phyloP scores from a whole-genome alignment of 2,329 filamentous ascomycete species.

The Epichloe brachyelytri region DNA sequence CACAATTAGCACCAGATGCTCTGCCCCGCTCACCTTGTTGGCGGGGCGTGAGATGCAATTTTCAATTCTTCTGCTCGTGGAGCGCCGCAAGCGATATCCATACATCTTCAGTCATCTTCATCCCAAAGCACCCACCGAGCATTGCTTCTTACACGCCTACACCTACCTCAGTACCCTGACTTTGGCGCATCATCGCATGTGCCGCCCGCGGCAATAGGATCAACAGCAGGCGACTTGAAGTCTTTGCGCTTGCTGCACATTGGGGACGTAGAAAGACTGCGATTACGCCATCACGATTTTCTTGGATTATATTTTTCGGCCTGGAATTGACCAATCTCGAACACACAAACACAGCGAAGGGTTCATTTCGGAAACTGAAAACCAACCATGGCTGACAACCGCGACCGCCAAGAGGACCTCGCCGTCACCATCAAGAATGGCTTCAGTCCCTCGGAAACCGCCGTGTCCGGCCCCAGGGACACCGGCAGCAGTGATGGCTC shows the following conservation, averaged over 20 bases:
- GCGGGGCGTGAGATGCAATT: not conserved
- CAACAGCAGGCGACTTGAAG: constrained; percentile 48
- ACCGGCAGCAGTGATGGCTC: constrained; percentile 1
- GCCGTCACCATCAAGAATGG: constrained; percentile 9
- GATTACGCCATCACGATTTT: not conserved
- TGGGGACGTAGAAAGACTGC: constrained; percentile 45
- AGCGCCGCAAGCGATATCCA: not conserved
- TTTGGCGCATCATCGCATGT: constrained; percentile 23
- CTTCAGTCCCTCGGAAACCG: constrained; percentile 3
- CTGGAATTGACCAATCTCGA: not conserved
- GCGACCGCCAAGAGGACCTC: not conserved
- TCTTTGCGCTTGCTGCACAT: constrained; percentile 51
- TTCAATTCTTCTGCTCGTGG: not conserved
- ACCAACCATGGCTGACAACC: not conserved
- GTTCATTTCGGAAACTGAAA: not conserved
- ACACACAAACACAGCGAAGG: not conserved
- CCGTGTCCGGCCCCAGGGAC: constrained; percentile 8
- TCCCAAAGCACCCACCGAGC: not conserved
- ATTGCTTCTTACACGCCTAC: not conserved
- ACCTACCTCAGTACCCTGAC: not conserved
- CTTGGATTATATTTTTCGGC: not conserved
- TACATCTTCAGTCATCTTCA: not conserved
- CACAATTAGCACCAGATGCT: not conserved
- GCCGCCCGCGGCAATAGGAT: constrained; percentile 28
- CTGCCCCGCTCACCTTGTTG: not conserved